phyloP scores from a whole-genome alignment of 106 monocot genomes.

The Platanthera guangdongensis region DNA sequence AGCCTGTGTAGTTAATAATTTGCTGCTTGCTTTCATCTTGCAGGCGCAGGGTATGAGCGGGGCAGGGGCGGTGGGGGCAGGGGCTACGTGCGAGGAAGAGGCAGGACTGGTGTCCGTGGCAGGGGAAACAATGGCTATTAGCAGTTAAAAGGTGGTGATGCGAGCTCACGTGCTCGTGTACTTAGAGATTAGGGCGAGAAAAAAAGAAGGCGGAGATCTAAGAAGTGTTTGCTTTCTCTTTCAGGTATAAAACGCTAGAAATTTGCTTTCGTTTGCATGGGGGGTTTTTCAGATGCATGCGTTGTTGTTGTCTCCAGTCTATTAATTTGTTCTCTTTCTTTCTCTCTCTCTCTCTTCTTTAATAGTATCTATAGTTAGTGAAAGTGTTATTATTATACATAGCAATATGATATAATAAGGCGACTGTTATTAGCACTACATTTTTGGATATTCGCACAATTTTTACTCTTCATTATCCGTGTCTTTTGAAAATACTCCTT shows the following conservation, averaged over 20 bases:
- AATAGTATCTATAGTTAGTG: too few species aligned
- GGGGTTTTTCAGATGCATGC: background rate
- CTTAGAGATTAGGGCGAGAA: background rate
- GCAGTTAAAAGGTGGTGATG: background rate
- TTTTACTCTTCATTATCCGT: too few species aligned
- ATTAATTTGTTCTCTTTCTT: background rate
- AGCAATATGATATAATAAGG: too few species aligned
- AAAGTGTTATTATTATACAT: too few species aligned
- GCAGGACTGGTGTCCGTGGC: constrained; percentile 52
- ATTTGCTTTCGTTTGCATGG: constrained; percentile 1
- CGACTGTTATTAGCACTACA: too few species aligned
- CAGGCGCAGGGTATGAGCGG: constrained; percentile 54
- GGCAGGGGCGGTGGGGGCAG: constrained; percentile 52
- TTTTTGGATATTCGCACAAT: too few species aligned
- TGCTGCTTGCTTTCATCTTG: background rate
- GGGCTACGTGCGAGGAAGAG: constrained; percentile 63
- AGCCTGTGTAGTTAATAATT: too few species aligned
- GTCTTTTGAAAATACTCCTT: too few species aligned
- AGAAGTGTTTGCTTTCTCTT: background rate
- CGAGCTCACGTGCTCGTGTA: constrained; percentile 19
- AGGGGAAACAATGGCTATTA: constrained; percentile 33
- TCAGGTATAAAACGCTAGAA: background rate
- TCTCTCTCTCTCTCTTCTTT: too few species aligned
- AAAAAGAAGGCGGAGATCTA: background rate
- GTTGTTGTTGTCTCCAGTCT: background rate